Base-by-base conservation (phyloP, 2,329 filamentous ascomycete genomes). In the Xylariales sp. region DNA sequence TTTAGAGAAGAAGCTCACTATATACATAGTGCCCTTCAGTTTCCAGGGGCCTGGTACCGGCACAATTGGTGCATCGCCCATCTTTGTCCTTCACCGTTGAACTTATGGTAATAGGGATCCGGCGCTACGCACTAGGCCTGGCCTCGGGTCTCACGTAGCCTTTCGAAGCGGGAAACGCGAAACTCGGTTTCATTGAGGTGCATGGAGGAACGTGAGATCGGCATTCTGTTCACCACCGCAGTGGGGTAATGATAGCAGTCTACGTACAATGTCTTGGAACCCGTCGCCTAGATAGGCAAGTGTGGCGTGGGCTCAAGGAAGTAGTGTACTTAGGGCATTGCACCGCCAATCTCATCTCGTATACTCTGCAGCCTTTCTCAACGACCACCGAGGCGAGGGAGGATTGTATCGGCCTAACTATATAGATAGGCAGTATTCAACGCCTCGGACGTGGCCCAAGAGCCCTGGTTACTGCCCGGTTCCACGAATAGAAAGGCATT, bases 11-110 rank as follows among this genome's bases (percentile, higher is more conserved):
- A 83, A 83, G 52, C 74, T 73, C 61, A 85, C 79, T 52, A 81
- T 49, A 74, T 83, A 86, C 55, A 83, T 75, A 14, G 82, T 81
- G 43, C 79, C 81, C 64, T 80, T 83, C 57, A 83, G 79, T 10
- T 77, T 79, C 84, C 84, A 86, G 0, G 83, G 82, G 0, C 81
- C 69, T 14, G 77, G 75, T 1, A 74, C 76, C 3, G 64, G 68
- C 3, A 70, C 67, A 36, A 75, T 72, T 2, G 71, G 71, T 8
- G 61, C 36, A 58, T 69, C 68, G 23, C 41, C 69, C 71, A 71
- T 69, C 46, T 46, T 54, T 12, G 36, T 41, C 14, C 14, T 55
- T 55, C 9, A 5, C 53, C 49, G 45, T 55, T 18, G 28, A 34
- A 6, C 49, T 49, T 12, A 3, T 34, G 8, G 46, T 34, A 8